A percentile compares a stretch with the other conserved stretches of the same genome.
Conservation (phyloP, 345 rosid genomes). For the Trapa incisa region DNA sequence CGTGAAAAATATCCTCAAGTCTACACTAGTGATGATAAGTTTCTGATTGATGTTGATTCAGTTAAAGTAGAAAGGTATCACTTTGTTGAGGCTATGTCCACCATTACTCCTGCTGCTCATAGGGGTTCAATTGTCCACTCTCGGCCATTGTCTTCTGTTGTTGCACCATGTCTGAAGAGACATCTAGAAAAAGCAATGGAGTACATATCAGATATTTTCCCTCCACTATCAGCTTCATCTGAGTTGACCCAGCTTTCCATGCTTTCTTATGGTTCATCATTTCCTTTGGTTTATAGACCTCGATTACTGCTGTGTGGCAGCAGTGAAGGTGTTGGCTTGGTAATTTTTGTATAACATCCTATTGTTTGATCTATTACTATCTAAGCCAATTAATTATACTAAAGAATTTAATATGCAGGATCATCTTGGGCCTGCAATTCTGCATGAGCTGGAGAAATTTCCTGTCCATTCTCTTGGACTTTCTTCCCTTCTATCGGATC, state of each 20-base stretch:
- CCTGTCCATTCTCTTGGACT: constrained; percentile 97
- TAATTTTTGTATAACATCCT: constrained; percentile 33
- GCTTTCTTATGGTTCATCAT: constrained; percentile 86
- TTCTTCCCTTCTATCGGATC: constrained; percentile 96
- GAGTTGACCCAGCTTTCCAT: constrained; percentile 79
- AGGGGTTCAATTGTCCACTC: constrained; percentile 94
- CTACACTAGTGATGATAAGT: constrained; percentile 93
- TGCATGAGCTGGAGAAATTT: constrained; percentile 93
- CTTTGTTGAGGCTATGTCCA: constrained; percentile 89
- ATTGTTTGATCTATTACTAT: constrained; percentile 15
- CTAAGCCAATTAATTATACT: constrained; percentile 46
- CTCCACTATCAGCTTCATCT: constrained; percentile 54
- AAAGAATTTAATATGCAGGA: constrained; percentile 83
- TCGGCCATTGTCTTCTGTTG: constrained; percentile 87
- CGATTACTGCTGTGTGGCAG: constrained; percentile 81
- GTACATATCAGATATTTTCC: constrained; percentile 58
- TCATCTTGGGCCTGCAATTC: constrained; percentile 97
- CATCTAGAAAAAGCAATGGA: constrained; percentile 73
- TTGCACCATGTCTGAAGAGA: constrained; percentile 77
- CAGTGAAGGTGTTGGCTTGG: constrained; percentile 89
- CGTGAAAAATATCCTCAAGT: constrained; percentile 99
- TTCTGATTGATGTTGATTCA: constrained; percentile 82
- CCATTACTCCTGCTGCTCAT: constrained; percentile 97
- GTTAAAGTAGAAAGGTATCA: constrained; percentile 81
- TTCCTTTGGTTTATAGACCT: constrained; percentile 93